Evolutionary conservation across 2,329 filamentous ascomycete genomes (phyloP).

Genomic region (Corynespora cassiicola): DNA sequence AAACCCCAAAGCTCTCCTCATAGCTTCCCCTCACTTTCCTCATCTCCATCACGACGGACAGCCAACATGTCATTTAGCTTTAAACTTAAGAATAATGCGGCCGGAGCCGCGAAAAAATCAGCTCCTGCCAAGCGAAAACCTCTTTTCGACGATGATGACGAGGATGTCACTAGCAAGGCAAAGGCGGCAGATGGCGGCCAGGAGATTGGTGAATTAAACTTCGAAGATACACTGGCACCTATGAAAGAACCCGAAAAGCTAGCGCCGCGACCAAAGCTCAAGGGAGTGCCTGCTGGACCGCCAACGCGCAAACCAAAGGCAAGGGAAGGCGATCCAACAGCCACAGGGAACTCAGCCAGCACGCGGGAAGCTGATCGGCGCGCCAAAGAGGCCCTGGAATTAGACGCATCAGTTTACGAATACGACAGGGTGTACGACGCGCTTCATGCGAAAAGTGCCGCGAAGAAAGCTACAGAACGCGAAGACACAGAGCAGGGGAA

Average conservation of each 20-base stretch:
- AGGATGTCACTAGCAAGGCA: conserved; percentile 50
- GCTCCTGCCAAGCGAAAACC: conserved; percentile 35
- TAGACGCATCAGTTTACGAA: conserved; percentile 81
- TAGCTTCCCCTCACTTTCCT: conserved; percentile 2
- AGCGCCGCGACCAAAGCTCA: conserved; percentile 43
- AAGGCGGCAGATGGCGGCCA: conserved; percentile 53
- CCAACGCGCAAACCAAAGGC: conserved; percentile 46
- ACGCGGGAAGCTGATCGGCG: conserved; percentile 68
- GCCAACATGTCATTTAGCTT: conserved; percentile 56
- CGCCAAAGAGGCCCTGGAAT: conserved; percentile 67
- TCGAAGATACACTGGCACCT: conserved; percentile 57
- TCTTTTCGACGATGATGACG: conserved; percentile 63
- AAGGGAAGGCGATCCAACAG: conserved; percentile 42
- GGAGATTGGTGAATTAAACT: conserved; percentile 64
- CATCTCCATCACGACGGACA: conserved; percentile 7
- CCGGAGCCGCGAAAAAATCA: conserved; percentile 21
- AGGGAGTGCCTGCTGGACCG: conserved; percentile 37
- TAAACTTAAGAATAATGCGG: conserved; percentile 64
- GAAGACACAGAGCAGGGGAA: conserved; percentile 65
- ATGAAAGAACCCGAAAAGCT: conserved; percentile 26
- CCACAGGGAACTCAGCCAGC: conserved; percentile 70
- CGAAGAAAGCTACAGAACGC: conserved; percentile 61
- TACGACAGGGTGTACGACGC: conserved; percentile 85
- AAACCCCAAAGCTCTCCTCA: conserved; percentile 4
- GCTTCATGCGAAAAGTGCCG: conserved; percentile 64